Evolutionary conservation across 805 yeast genomes (phyloP).

Genomic region (Candida krabiensis): DNA sequence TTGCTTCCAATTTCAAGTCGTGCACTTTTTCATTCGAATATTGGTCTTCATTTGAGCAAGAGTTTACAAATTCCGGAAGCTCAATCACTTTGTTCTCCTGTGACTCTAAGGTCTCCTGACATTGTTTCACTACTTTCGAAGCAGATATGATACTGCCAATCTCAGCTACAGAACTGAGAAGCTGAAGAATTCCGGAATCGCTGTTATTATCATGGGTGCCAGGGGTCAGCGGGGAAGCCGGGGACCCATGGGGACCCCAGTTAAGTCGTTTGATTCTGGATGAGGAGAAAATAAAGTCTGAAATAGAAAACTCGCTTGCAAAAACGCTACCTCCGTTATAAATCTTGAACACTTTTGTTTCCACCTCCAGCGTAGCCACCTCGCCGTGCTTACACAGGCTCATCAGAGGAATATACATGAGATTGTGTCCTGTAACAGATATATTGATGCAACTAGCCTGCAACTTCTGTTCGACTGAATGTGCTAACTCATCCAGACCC

Average conservation of each 20-base stretch:
- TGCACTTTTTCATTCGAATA: background rate
- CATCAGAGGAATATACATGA: background rate
- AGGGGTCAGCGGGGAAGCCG: background rate
- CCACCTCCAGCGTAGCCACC: conserved; percentile 7
- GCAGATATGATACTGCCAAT: background rate
- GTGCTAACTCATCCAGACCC: background rate
- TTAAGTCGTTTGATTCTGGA: conserved; percentile 6
- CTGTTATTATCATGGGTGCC: no score
- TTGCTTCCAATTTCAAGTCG: conserved; percentile 8
- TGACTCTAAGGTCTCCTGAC: background rate
- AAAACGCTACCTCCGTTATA: conserved; percentile 5
- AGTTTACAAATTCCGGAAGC: background rate
- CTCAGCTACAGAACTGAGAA: background rate
- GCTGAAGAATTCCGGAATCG: background rate
- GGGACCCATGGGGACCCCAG: background rate
- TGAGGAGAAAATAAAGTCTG: conserved; percentile 9
- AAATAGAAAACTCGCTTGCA: conserved; percentile 3
- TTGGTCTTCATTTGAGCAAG: background rate
- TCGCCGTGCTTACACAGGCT: background rate
- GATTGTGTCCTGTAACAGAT: background rate
- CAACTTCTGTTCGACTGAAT: background rate
- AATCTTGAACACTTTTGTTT: conserved; percentile 4
- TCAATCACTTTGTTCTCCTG: no score
- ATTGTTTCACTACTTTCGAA: background rate
- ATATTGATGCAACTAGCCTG: background rate